Evolutionary conservation across 1,139 yeast species (phyloP).

Genomic region (Geotrichum bryndzae): DNA sequence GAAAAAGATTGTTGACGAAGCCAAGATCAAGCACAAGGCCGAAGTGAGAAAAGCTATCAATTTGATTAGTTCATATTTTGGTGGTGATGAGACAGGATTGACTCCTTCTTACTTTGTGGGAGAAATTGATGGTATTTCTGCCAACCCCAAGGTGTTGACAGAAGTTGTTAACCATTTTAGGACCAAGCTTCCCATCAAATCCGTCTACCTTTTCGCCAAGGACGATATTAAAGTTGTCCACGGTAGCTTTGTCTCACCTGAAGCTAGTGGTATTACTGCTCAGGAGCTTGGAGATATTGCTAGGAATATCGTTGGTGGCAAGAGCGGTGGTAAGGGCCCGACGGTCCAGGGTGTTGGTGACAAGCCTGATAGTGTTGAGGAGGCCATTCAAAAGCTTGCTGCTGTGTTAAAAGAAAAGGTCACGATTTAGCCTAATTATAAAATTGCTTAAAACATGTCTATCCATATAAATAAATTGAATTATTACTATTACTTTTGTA

Average conservation of each 20-base stretch:
- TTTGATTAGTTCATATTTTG: constrained; percentile 67
- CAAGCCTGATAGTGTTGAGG: constrained; percentile 59
- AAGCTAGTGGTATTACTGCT: constrained; percentile 69
- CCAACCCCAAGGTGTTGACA: constrained; percentile 89
- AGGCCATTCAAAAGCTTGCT: constrained; percentile 67
- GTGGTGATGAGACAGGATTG: constrained; percentile 35
- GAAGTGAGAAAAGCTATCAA: constrained; percentile 79
- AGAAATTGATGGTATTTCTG: constrained; percentile 53
- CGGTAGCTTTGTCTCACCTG: constrained; percentile 81
- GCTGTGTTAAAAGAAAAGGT: constrained; percentile 51
- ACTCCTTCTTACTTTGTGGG: constrained; percentile 55
- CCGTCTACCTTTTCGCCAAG: constrained; percentile 80
- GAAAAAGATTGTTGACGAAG: constrained; percentile 80
- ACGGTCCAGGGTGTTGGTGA: constrained; percentile 97
- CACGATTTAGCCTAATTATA: constrained; percentile 1
- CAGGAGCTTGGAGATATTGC: constrained; percentile 68
- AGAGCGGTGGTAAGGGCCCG: constrained; percentile 97
- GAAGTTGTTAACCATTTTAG: constrained; percentile 86
- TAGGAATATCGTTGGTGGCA: constrained; percentile 78
- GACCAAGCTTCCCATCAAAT: constrained; percentile 66
- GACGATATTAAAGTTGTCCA: constrained; percentile 74
- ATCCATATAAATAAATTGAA: neutral
- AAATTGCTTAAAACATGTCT: neutral
- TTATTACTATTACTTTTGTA: neutral
- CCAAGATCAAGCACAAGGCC: constrained; percentile 79